A percentile compares a stretch with the other conserved stretches of the same genome.
Evolutionary conservation across 2,329 filamentous ascomycete species (phyloP).

Genomic region (Delphinella strobiligena): DNA sequence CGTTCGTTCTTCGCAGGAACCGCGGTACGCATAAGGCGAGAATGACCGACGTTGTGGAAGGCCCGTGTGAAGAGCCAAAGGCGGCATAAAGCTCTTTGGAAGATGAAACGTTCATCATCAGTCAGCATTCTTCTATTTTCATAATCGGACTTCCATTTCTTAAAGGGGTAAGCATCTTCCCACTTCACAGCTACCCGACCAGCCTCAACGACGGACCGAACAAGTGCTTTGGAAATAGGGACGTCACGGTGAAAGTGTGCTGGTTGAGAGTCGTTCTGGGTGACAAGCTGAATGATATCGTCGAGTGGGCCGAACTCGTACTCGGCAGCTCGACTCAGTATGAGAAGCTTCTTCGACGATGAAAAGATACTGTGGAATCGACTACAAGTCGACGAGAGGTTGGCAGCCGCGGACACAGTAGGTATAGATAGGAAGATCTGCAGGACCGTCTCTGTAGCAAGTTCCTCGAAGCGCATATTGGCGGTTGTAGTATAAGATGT

Average conservation of each 20-base stretch:
- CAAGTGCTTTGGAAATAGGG: slow-evolving; percentile 41
- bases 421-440: slow-evolving; percentile 44
- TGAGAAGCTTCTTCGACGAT: slow-evolving; percentile 41
- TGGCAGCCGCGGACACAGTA: slow-evolving; percentile 40
- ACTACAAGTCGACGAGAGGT: slow-evolving; percentile 42
- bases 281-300: slow-evolving; percentile 48
- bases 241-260: slow-evolving; percentile 42
- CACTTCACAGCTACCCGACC: slow-evolving; percentile 45
- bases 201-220: slow-evolving; percentile 42
- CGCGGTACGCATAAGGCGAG: slow-evolving; percentile 37
- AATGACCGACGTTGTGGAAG: slow-evolving; percentile 42
- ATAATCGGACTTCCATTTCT: slow-evolving; percentile 50
- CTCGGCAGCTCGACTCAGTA: slow-evolving; percentile 42
- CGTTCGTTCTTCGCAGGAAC: slow-evolving; percentile 38
- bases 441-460: slow-evolving; percentile 47
- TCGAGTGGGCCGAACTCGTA: slow-evolving; percentile 45
- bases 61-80: slow-evolving; percentile 48
- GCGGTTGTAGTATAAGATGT: slow-evolving; percentile 6
- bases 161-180: slow-evolving; percentile 49
- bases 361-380: slow-evolving; percentile 42
- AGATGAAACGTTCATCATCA: slow-evolving; percentile 34
- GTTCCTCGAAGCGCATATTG: slow-evolving; percentile 41
- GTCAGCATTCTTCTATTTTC: slow-evolving; percentile 43
- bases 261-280: slow-evolving; percentile 47
- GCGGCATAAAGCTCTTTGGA: slow-evolving; percentile 48